These are phyloP conservation scores for Calonectria hongkongensis DNA, from an alignment of 2,329 filamentous ascomycete genomes.

Conservation along the genomic window DNA sequence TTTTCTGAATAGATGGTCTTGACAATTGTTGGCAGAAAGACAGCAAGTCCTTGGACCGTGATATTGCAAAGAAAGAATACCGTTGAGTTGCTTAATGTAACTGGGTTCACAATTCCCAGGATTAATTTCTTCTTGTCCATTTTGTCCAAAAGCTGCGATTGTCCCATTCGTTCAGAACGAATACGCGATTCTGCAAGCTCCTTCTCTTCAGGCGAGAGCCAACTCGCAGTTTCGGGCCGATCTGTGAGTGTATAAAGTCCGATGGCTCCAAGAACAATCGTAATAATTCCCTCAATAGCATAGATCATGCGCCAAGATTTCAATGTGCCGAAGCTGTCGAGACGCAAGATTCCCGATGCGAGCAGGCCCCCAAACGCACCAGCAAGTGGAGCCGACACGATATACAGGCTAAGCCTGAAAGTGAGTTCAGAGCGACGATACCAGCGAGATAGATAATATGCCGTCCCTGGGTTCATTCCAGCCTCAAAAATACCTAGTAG, in stretches of 20 bases:
- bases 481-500: conserved; percentile 76
- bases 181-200: conserved; percentile 76
- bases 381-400: conserved; percentile 78
- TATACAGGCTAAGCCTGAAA: conserved; percentile 77
- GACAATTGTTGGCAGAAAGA: conserved; percentile 79
- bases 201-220: conserved; percentile 77
- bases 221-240: conserved; percentile 76
- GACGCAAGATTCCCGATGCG: conserved; percentile 74
- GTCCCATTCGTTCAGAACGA: conserved; percentile 72
- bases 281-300: conserved; percentile 73
- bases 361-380: conserved; percentile 80
- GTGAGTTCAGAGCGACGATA: conserved; percentile 76
- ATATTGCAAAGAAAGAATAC: conserved; percentile 79
- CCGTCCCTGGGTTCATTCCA: conserved; percentile 78
- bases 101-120: conserved; percentile 74
- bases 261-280: conserved; percentile 15
- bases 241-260: conserved; percentile 74
- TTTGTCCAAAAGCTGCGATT: conserved; percentile 75
- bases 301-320: conserved; percentile 81
- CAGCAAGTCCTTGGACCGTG: conserved; percentile 78
- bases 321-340: conserved; percentile 72
- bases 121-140: conserved; percentile 72
- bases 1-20: conserved; percentile 74
- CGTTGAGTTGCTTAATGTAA: conserved; percentile 71
- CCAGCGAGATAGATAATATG: conserved; percentile 78